Conservation (phyloP, 129 eudicot genomes). For the Logfia minima region DNA sequence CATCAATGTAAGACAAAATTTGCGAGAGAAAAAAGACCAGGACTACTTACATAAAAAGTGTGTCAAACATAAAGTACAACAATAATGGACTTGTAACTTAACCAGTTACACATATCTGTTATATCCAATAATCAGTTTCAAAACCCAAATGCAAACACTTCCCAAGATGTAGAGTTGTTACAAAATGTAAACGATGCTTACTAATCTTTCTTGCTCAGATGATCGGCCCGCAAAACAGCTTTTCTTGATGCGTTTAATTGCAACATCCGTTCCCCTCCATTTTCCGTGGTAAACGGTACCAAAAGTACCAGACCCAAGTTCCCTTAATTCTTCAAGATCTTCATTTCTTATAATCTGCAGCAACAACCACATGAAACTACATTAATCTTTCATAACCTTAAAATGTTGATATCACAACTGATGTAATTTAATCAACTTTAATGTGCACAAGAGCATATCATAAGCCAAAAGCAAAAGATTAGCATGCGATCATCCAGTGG, state of each 20-base stretch:
- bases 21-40: not conserved
- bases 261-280: constrained; percentile 98
- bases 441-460: constrained; percentile 2
- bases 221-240: constrained; percentile 86
- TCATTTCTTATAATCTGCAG: constrained; percentile 75
- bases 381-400: constrained; percentile 7
- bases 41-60: not conserved
- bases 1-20: constrained; percentile 13
- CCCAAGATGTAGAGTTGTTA: not conserved
- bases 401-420: not conserved
- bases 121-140: constrained; percentile 2
- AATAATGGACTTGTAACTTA: constrained; percentile 10
- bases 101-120: not conserved
- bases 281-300: constrained; percentile 94
- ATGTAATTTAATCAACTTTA: not conserved
- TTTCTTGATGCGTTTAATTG: constrained; percentile 84
- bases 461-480: not conserved
- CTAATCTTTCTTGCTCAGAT: constrained; percentile 95
- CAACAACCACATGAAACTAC: constrained; percentile 10
- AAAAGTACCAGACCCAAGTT: constrained; percentile 95
- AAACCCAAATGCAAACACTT: constrained; percentile 14
- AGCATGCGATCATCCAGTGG: not conserved
- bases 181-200: constrained; percentile 20
- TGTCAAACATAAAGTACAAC: not conserved
- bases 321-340: constrained; percentile 92